Base-by-base conservation (phyloP, 495 filamentous ascomycete species). In the Oleoguttula mirabilis region DNA sequence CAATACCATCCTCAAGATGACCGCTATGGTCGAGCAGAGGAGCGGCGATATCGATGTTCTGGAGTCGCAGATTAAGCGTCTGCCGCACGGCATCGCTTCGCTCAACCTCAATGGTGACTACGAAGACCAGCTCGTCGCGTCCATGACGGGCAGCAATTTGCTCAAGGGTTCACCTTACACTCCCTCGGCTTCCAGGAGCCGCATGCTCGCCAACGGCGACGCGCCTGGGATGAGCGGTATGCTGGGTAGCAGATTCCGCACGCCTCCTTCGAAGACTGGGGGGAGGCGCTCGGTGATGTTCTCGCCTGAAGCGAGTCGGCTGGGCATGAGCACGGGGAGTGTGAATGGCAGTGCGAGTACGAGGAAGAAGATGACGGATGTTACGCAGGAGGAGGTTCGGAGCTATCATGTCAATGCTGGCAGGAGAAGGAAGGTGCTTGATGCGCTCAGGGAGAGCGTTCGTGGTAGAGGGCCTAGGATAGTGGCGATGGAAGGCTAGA, bases 1-100 rank as follows among this genome's bases (percentile, higher is more conserved):
- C 32, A 82, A 80, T 36, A 96, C 92, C 4, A 93, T 99, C 48
- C 66, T 66, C 39, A 94, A 90, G 41, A 83, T 99, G 75, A 96
- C 87, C 39, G 75, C 64, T 45, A 93, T 95, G 84, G 79, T 80
- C 0, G 83, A 94, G 65, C 79, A 78, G 60, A 82, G 79, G 56
- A 85, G 80, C 58, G 79, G 76, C 33, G 90, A 96, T 49, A 77
- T 96, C 35, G 84, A 93, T 59, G 73, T 92, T 10, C 69, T 96
- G 21, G 90, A 94, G 58, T 72, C 75, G 25, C 82, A 93, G 50
- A 78, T 96, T 65, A 73, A 76, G 21, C 78, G 74, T 37, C 65
- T 93, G 7, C 69, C 80, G n/a, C 42, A 55, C 55, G 48, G 40
- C 12, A 60, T 34, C 11, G 41, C 44, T 8, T n/a, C 22, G 36